Base-by-base conservation (phyloP, 805 yeast genomes). In the Torulaspora delbrueckii region DNA sequence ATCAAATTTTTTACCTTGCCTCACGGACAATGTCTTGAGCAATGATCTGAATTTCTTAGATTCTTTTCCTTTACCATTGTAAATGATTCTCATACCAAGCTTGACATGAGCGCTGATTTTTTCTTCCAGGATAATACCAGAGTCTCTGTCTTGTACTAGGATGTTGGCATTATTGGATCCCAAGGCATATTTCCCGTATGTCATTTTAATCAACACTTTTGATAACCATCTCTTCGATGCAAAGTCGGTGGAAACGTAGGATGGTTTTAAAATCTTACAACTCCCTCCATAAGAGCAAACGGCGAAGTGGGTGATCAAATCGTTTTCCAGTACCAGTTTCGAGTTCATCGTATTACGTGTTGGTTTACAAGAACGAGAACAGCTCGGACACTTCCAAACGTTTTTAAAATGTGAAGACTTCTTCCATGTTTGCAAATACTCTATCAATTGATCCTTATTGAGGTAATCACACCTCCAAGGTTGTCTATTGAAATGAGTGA, bases 101-200 rank as follows among this genome's bases (percentile, higher is more conserved):
- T 96, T 73, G 8, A 93, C 93, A 57, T 86, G 86, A 1, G 86
- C 79, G 47, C 90, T 82, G 86, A 93, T 91, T 57, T 88, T 88
- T 58, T 91, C 99, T 62, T 91, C 98, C 59, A 85, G 66, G n/a
- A 91, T 79, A 37, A 86, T 76, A 0, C 99, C 99, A 0, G 96
- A 83, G 13, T 76, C 72, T 50, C 99, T 73, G 62, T 93, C 97
- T 63, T 93, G 98, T 2, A 91, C 97, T 40, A 93, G 70, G 25
- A 93, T 91, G 59, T 91, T 91, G 8, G 97, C 99, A 39, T 95
- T 88, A 60, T 91, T 87, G 19, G 83, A 81, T 2, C 97, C 97
- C 30, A 91, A 67, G 40, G 81, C 80, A 61, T 89, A 84, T 56
- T 84, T 84, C 0, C 99, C 99, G 60, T 87, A 89, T 0, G 93